Evolutionary conservation across 2,329 filamentous ascomycete genomes (phyloP).

Genomic region (Penicillium sumatraense): DNA sequence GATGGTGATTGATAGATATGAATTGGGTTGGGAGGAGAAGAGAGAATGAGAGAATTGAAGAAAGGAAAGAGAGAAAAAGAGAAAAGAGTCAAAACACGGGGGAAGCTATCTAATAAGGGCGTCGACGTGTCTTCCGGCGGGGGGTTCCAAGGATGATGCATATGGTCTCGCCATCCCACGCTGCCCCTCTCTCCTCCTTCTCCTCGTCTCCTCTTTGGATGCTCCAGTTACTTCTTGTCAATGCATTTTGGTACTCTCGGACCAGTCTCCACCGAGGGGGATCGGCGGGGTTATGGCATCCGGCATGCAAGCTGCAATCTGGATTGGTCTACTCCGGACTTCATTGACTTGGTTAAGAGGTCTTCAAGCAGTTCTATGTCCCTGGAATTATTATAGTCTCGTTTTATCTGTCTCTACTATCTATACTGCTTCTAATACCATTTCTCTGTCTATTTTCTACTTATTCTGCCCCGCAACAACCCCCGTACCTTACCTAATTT

Average conservation of each 20-base stretch:
- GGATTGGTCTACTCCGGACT: not conserved
- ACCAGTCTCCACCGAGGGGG: slow-evolving; percentile 26
- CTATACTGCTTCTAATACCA: too few relatives aligned
- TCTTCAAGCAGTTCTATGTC: not conserved
- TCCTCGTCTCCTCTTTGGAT: slow-evolving; percentile 14
- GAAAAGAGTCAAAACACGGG: slow-evolving; percentile 2
- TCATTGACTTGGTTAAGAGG: not conserved
- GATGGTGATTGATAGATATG: not conserved
- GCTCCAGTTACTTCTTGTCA: not conserved
- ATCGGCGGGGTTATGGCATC: not conserved
- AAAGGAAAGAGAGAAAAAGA: slow-evolving; percentile 11
- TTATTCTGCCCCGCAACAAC: not conserved
- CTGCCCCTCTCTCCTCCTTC: slow-evolving; percentile 16
- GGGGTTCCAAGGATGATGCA: slow-evolving; percentile 10
- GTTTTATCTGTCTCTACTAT: too few relatives aligned
- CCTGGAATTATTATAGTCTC: too few relatives aligned
- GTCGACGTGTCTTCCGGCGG: slow-evolving; percentile 16
- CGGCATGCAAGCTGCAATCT: not conserved
- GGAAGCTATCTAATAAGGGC: slow-evolving; percentile 12
- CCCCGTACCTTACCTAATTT: not conserved
- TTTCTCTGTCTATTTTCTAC: not conserved
- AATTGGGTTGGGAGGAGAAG: not conserved
- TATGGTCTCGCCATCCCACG: slow-evolving; percentile 15
- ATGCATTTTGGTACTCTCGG: slow-evolving; percentile 5
- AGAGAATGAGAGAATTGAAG: not conserved